phyloP scores from a whole-genome alignment of 2,329 filamentous ascomycete species.

The Fusarium albosuccineum region DNA sequence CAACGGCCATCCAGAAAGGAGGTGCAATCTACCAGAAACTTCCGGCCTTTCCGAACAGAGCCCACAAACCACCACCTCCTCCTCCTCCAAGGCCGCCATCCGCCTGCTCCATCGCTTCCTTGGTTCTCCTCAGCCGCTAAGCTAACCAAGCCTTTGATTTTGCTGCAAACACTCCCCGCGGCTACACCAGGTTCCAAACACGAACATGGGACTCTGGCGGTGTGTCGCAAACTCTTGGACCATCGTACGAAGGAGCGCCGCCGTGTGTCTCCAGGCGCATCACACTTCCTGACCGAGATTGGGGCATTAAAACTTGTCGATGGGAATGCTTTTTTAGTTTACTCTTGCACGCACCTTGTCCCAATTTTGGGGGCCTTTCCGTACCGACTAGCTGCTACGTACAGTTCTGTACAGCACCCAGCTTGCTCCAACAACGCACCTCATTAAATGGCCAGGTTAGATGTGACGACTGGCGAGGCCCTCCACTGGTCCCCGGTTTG shows the following conservation, averaged over 20 bases:
- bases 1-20: background rate
- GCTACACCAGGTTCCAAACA: constrained; percentile 30
- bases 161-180: constrained; percentile 45
- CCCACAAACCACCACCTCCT: background rate
- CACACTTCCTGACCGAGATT: constrained; percentile 26
- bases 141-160: constrained; percentile 2
- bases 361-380: too few relatives aligned
- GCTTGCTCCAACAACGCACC: too few relatives aligned
- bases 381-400: too few relatives aligned
- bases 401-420: too few relatives aligned
- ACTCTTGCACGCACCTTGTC: too few relatives aligned
- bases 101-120: constrained; percentile 15
- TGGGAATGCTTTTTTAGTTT: too few relatives aligned
- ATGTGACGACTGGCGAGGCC: constrained; percentile 18
- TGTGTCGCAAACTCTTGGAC: constrained; percentile 40
- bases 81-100: constrained; percentile 14
- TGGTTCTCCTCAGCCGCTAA: constrained; percentile 40
- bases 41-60: constrained; percentile 24
- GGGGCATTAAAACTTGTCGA: constrained; percentile 23
- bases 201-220: constrained; percentile 38
- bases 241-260: constrained; percentile 36
- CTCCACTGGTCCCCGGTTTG: constrained; percentile 8
- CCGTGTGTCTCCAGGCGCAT: constrained; percentile 34
- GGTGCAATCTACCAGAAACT: background rate
- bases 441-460: too few relatives aligned